phyloP scores from a whole-genome alignment of 129 eudicot genomes.

The Chrysanthemum makinoi region DNA sequence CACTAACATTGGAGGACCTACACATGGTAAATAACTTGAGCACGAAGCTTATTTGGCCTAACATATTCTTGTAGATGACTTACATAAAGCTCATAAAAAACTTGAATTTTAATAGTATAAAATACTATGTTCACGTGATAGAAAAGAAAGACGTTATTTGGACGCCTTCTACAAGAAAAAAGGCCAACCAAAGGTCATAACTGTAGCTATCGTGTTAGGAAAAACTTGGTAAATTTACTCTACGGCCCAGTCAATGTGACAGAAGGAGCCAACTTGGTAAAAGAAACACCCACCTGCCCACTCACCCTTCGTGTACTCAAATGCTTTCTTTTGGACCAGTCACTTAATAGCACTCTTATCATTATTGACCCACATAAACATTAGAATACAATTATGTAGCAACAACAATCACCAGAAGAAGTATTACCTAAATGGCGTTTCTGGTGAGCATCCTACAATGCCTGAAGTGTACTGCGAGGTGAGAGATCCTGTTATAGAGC shows the following conservation, averaged over 20 bases:
- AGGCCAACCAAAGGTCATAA: background rate
- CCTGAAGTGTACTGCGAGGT: no score
- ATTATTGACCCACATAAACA: background rate
- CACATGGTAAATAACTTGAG: no score
- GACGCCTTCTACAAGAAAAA: background rate
- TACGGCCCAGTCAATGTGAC: no score
- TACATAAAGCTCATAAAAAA: no score
- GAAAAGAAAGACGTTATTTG: background rate
- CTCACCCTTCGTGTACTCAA: background rate
- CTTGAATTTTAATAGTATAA: background rate
- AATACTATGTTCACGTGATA: background rate
- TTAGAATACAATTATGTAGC: background rate
- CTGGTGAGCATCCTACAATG: no score
- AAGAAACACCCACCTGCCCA: background rate
- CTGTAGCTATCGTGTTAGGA: background rate
- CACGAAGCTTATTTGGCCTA: no score
- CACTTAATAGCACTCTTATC: background rate
- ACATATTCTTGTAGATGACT: no score
- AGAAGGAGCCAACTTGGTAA: no score
- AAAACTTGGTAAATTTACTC: background rate
- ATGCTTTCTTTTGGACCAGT: background rate
- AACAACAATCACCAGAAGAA: background rate
- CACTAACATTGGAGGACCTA: no score
- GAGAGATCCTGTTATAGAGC: background rate
- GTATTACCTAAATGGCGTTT: no score